Conservation (phyloP, 2,329 filamentous ascomycete species). For the Albophoma yamanashiensis region DNA sequence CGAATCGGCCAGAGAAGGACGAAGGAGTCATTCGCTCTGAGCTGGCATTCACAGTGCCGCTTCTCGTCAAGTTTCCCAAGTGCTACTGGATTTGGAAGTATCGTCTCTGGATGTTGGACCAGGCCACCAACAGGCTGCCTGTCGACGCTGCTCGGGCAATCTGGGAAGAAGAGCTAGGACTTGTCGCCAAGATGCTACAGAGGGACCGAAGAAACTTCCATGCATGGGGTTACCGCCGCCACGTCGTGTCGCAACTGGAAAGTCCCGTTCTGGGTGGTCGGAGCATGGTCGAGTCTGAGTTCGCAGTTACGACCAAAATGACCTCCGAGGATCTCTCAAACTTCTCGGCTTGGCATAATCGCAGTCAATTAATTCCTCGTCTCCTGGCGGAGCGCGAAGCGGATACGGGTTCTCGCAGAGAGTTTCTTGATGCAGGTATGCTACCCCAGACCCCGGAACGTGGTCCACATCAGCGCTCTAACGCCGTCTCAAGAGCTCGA, state of each 20-base stretch:
- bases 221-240: slow-evolving; percentile 84
- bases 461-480: not conserved
- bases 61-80: slow-evolving; percentile 81
- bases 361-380: slow-evolving; percentile 71
- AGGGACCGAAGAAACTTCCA: slow-evolving; percentile 90
- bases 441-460: slow-evolving; percentile 18
- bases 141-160: slow-evolving; percentile 45
- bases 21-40: slow-evolving; percentile 53
- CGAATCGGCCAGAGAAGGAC: slow-evolving; percentile 5
- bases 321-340: slow-evolving; percentile 79
- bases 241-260: slow-evolving; percentile 68
- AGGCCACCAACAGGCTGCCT: slow-evolving; percentile 56
- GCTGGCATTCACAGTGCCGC: slow-evolving; percentile 69
- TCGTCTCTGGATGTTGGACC: slow-evolving; percentile 70
- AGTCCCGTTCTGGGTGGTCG: slow-evolving; percentile 35
- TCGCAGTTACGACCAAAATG: slow-evolving; percentile 85
- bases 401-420: slow-evolving; percentile 48
- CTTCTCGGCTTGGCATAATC: slow-evolving; percentile 94
- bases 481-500: slow-evolving; percentile 48
- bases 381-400: slow-evolving; percentile 63
- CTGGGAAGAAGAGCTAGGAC: slow-evolving; percentile 74
- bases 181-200: slow-evolving; percentile 80
- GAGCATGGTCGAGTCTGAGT: slow-evolving; percentile 70
- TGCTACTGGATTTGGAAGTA: slow-evolving; percentile 99
- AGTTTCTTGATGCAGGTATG: slow-evolving; percentile 58